A percentile compares a stretch with the other conserved stretches of the same genome.
phyloP scores from a whole-genome alignment of 1,284 basidiomycete genomes.

The Irpex rosettiformis region DNA sequence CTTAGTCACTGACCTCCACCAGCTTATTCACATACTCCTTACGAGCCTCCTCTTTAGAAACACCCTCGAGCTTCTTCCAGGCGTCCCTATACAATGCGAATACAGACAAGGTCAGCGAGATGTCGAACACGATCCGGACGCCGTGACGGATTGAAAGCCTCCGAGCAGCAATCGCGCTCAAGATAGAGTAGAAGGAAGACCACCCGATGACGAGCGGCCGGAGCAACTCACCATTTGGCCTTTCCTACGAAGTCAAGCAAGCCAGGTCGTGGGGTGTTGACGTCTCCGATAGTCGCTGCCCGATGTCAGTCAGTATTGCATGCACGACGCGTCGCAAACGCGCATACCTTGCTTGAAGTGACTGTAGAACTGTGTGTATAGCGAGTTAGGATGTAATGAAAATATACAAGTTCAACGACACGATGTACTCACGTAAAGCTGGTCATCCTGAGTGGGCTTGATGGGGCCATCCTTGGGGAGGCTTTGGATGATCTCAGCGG shows the following conservation, averaged over 20 bases:
- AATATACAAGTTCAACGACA: conserved; percentile 30
- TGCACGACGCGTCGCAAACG: conserved; percentile 7
- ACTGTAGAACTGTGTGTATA: conserved; percentile 74
- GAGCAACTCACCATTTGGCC: conserved; percentile 69
- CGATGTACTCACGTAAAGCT: conserved; percentile 57
- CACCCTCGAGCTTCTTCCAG: conserved; percentile 79
- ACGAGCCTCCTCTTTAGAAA: conserved; percentile 66
- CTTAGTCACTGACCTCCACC: conserved; percentile 48
- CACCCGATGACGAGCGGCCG: conserved; percentile 1
- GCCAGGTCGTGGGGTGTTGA: conserved; percentile 62
- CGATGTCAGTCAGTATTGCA: conserved; percentile 2
- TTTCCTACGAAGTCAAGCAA: conserved; percentile 79
- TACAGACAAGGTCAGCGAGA: background rate
- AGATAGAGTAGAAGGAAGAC: conserved; percentile 5
- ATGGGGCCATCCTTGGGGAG: conserved; percentile 84
- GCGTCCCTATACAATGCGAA: conserved; percentile 62
- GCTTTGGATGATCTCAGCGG: conserved; percentile 62
- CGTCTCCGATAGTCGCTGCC: conserved; percentile 73
- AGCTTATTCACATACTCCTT: conserved; percentile 72
- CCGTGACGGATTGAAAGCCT: background rate
- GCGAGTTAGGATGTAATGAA: conserved; percentile 5
- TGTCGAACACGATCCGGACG: background rate
- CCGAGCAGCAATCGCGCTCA: conserved; percentile 2
- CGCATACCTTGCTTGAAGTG: conserved; percentile 84
- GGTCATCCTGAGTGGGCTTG: conserved; percentile 71